Conservation (phyloP, 73 alveolate species). For the Paramecium sexaurelia region DNA sequence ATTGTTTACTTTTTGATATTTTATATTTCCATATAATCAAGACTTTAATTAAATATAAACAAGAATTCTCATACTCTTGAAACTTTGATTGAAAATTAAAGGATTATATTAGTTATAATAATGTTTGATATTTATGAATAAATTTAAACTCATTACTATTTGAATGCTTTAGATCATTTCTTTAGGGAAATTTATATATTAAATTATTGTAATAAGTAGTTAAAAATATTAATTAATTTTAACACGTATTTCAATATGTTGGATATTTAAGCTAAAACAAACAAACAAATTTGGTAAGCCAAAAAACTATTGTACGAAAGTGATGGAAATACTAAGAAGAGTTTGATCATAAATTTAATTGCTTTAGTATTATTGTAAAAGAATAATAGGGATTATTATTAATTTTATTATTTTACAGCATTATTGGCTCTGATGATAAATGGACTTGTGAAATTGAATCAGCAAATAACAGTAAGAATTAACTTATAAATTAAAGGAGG, state of each 20-base stretch:
- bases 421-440: constrained; percentile 54
- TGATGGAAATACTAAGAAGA: not conserved
- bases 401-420: not conserved
- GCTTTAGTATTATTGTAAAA: not conserved
- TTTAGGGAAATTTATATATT: too few relatives aligned
- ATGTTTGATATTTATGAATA: not conserved
- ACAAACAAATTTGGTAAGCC: constrained; percentile 50
- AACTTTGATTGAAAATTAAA: not conserved
- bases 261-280: not conserved
- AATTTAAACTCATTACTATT: not conserved
- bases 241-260: constrained; percentile 39
- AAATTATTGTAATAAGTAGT: not conserved
- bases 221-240: not conserved
- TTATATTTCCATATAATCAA: not conserved
- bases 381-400: not conserved
- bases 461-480: not conserved
- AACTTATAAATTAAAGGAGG: not conserved
- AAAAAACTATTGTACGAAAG: constrained; percentile 41
- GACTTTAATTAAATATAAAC: not conserved
- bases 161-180: too few relatives aligned
- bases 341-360: not conserved
- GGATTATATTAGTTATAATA: not conserved
- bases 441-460: constrained; percentile 67
- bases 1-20: not conserved
- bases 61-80: not conserved